Evolutionary conservation across 768 basidiomycete genomes (phyloP).

Genomic region (Pseudohyphozyma bogoriensis): DNA sequence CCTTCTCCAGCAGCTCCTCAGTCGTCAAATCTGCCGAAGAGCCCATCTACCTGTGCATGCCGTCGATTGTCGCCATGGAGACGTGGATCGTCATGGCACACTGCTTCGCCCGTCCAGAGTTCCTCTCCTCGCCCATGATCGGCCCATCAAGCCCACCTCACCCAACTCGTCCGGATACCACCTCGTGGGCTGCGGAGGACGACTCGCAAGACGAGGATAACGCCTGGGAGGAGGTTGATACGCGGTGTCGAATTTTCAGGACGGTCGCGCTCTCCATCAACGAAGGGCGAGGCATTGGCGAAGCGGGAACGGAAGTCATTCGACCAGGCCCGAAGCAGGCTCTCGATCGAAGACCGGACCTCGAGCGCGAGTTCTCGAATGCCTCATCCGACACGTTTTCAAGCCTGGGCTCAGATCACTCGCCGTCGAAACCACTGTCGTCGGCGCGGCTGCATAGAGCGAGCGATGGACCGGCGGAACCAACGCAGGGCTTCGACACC

Average conservation of each 20-base stretch:
- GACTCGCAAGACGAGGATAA: constrained; percentile 32
- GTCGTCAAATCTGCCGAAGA: constrained; percentile 39
- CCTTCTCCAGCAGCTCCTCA: constrained; percentile 10
- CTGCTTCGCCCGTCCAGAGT: constrained; percentile 69
- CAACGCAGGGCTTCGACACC: constrained; percentile 44
- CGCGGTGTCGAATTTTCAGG: constrained; percentile 57
- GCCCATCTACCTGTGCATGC: constrained; percentile 65
- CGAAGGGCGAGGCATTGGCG: constrained; percentile 64
- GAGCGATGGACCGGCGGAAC: background rate
- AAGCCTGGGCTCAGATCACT: constrained; percentile 16
- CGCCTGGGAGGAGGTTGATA: background rate
- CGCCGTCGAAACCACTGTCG: background rate
- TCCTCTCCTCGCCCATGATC: constrained; percentile 42
- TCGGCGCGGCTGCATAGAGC: background rate
- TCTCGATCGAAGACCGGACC: constrained; percentile 7
- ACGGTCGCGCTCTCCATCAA: constrained; percentile 63
- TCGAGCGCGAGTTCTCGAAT: background rate
- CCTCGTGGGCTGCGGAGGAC: background rate
- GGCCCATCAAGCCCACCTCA: background rate
- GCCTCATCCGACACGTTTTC: constrained; percentile 31
- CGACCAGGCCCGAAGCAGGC: constrained; percentile 4
- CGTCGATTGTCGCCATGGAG: constrained; percentile 52
- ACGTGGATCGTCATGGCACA: constrained; percentile 71
- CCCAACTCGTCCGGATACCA: background rate
- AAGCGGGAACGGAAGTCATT: constrained; percentile 38